Base-by-base conservation (phyloP, 768 basidiomycete genomes). In the Podaxis sp. region DNA sequence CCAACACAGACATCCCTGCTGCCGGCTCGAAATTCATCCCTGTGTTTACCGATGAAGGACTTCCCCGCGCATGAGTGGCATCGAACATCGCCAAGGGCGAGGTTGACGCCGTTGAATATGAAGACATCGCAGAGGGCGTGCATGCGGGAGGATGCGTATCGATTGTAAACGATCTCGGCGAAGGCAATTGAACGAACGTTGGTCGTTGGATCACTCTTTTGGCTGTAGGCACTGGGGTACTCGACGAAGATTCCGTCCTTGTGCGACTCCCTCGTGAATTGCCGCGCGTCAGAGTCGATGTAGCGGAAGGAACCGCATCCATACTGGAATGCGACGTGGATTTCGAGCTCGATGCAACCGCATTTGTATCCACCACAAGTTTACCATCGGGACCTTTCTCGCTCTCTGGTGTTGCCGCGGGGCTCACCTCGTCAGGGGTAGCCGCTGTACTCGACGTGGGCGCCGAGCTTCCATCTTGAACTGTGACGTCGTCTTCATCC, bases 1-100 rank as follows among this genome's bases (percentile, higher is more conserved):
- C 90, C 18, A 93, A 77, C 50, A 90, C 90, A 13, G 79, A 78
- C 65, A 92, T 69, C 6, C 79, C 81, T 4, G 53, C 59, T 7
- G 57, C 27, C 21, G 77, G 71, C 56, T 85, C 83, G 44, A 85
- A 77, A 40, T 72, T 70, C 18, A 76, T 65, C 3, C 71, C 69
- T 13, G 72, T 69, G 65, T 70, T 76, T 1, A 75, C 76, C 4
- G 73, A 72, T 3, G 76, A 70, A 5, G 78, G 76, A 57, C 75
- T 77, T 5, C 75, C 74, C 37, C 74, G 75, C 23, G 70, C 68
- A 51, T 72, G 74, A 52, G 68, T 71, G 5, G 70, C 67, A 64
- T 81, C 80, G 60, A 79, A 79, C 57, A 68, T 68, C 42, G 70
- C 70, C 50, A 80, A 61, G 25, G 76, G 71, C 5, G 73, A 72